Percentiles rank a stretch among this genome's conserved stretches.
These are phyloP conservation scores for Capronia americana DNA, from an alignment of 2,329 filamentous ascomycete genomes.

Conservation along the genomic window DNA sequence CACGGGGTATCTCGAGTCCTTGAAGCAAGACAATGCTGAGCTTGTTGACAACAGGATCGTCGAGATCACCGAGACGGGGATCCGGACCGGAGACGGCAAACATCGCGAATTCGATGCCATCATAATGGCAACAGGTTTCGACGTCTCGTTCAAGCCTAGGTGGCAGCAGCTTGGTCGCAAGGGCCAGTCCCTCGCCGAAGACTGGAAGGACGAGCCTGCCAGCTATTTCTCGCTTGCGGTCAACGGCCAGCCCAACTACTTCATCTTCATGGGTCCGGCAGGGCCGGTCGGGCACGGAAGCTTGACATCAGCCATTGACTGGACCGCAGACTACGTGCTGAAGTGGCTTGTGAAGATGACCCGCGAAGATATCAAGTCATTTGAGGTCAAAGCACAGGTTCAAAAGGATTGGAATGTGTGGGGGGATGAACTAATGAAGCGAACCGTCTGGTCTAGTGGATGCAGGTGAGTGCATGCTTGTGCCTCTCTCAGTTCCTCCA, in stretches of 20 bases:
- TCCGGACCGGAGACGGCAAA: constrained; percentile 40
- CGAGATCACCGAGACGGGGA: constrained; percentile 23
- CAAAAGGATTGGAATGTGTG: constrained; percentile 58
- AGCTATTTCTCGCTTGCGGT: constrained; percentile 42
- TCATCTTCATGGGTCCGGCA: constrained; percentile 36
- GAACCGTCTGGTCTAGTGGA: constrained; percentile 33
- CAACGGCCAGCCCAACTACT: constrained; percentile 45
- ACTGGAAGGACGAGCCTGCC: constrained; percentile 40
- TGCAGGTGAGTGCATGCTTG: no score
- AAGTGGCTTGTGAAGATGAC: constrained; percentile 57
- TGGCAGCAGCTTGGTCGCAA: constrained; percentile 44
- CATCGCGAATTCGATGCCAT: constrained; percentile 45
- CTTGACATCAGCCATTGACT: constrained; percentile 24
- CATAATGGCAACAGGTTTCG: constrained; percentile 48
- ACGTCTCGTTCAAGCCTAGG: constrained; percentile 45
- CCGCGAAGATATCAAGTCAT: constrained; percentile 44
- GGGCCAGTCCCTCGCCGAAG: constrained; percentile 37
- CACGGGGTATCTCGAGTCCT: constrained; percentile 46
- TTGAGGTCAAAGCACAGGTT: constrained; percentile 51
- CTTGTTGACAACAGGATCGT: constrained; percentile 12
- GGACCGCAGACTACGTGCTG: constrained; percentile 55
- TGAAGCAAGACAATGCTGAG: constrained; percentile 36
- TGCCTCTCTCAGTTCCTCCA: no score
- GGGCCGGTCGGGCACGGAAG: constrained; percentile 24
- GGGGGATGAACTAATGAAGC: constrained; percentile 56